A percentile compares a stretch with the other conserved stretches of the same genome.
Conservation (phyloP, 2,329 filamentous ascomycete species). For the Diaporthe vexans region DNA sequence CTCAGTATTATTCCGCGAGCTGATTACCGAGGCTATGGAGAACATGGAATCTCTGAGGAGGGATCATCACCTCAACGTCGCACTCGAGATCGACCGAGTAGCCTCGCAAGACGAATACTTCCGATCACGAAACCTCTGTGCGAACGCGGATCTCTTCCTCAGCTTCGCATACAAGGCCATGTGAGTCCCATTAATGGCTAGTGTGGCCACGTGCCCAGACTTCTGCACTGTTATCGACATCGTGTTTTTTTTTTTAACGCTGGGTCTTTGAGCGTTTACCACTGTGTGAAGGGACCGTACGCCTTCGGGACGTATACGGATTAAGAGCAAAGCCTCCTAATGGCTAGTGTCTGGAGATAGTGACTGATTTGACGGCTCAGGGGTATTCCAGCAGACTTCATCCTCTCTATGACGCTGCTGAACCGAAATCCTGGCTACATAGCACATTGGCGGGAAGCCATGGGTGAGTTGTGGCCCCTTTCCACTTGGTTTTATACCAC, state of each 20-base stretch:
- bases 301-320: too few species aligned
- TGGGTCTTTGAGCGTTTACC: too few species aligned
- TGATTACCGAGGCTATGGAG: not conserved
- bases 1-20: conserved; percentile 1
- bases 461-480: not conserved
- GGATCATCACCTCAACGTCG: conserved; percentile 1
- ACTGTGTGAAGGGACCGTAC: too few species aligned
- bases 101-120: conserved; percentile 13
- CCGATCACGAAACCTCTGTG: not conserved
- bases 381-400: conserved; percentile 4
- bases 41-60: not conserved
- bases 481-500: too few species aligned
- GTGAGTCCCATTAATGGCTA: too few species aligned
- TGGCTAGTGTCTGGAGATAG: too few species aligned
- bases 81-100: conserved; percentile 10
- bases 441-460: conserved; percentile 9
- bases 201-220: too few species aligned
- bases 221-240: too few species aligned
- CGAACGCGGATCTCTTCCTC: conserved; percentile 7
- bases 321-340: too few species aligned
- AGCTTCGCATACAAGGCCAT: conserved; percentile 26
- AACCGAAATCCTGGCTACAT: conserved; percentile 19
- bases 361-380: not conserved
- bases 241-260: too few species aligned
- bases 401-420: conserved; percentile 5